phyloP scores from a whole-genome alignment of 495 filamentous ascomycete species.

The Lepidopterella palustris region DNA sequence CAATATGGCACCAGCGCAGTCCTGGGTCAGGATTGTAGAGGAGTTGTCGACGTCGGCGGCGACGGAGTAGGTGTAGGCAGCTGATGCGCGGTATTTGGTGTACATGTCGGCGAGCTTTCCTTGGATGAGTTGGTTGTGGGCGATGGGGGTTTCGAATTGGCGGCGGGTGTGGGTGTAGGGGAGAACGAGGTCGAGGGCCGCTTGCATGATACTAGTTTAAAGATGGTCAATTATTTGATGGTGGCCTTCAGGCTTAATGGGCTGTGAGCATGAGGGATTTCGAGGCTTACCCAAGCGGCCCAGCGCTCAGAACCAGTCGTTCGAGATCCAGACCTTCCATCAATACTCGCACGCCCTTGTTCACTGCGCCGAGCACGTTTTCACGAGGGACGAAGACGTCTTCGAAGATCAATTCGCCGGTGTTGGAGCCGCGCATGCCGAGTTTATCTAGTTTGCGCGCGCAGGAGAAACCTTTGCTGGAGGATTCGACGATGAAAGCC shows the following conservation, averaged over 20 bases:
- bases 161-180: constrained; percentile 85
- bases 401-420: constrained; percentile 84
- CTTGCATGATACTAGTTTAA: constrained; percentile 94
- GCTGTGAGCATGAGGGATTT: neutral
- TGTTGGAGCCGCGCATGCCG: constrained; percentile 95
- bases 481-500: constrained; percentile 80
- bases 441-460: constrained; percentile 94
- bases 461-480: constrained; percentile 70
- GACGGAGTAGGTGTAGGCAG: constrained; percentile 53
- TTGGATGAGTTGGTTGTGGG: constrained; percentile 89
- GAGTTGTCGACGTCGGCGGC: constrained; percentile 62
- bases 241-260: neutral
- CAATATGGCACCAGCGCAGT: constrained; percentile 90
- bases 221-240: neutral
- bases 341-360: constrained; percentile 79
- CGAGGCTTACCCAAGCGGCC: constrained; percentile 65
- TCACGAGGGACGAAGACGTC: constrained; percentile 81
- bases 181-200: constrained; percentile 75
- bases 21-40: constrained; percentile 56
- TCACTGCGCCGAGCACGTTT: constrained; percentile 72
- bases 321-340: constrained; percentile 97
- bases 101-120: constrained; percentile 97
- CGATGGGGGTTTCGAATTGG: constrained; percentile 84
- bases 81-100: constrained; percentile 76
- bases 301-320: constrained; percentile 83